Conservation (phyloP, 2,329 filamentous ascomycete species). For the Rosellinia necatrix region DNA sequence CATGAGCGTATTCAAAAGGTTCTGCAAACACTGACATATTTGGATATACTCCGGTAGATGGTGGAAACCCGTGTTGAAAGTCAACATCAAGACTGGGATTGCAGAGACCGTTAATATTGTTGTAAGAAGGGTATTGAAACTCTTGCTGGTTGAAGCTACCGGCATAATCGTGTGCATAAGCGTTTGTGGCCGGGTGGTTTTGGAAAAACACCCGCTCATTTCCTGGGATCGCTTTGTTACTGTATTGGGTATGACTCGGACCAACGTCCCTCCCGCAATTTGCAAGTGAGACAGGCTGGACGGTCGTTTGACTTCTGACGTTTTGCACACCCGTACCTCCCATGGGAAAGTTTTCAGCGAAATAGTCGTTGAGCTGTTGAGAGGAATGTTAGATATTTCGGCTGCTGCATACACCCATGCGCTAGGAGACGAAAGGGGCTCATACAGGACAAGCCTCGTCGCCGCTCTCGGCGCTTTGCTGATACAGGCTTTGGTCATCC, state of each 20-base stretch:
- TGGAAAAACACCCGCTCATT: conserved; percentile 36
- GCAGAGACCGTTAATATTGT: conserved; percentile 17
- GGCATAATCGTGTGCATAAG: conserved; percentile 27
- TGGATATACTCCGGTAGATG: conserved; percentile 13
- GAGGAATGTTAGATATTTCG: conserved; percentile 23
- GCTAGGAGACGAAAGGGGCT: conserved; percentile 15
- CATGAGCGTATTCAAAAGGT: conserved; percentile 28
- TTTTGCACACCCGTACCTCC: conserved; percentile 30
- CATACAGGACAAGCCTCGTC: conserved; percentile 36
- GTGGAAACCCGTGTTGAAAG: conserved; percentile 29
- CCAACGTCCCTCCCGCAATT: conserved; percentile 35
- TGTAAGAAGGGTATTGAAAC: conserved; percentile 30
- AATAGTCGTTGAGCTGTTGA: conserved; percentile 32
- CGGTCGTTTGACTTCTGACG: conserved; percentile 35
- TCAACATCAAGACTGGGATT: conserved; percentile 23
- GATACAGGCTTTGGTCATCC: conserved; percentile 33
- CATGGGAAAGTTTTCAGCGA: conserved; percentile 24
- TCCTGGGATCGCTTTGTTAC: conserved; percentile 37
- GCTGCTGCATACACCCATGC: not conserved
- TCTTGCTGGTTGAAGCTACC: conserved; percentile 30
- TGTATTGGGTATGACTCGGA: conserved; percentile 38
- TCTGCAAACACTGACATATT: conserved; percentile 33
- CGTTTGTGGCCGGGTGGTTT: conserved; percentile 35
- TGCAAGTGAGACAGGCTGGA: conserved; percentile 39
- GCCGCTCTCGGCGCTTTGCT: conserved; percentile 32